Base-by-base conservation (phyloP, 1,284 basidiomycete species). In the Mycena sp. region DNA sequence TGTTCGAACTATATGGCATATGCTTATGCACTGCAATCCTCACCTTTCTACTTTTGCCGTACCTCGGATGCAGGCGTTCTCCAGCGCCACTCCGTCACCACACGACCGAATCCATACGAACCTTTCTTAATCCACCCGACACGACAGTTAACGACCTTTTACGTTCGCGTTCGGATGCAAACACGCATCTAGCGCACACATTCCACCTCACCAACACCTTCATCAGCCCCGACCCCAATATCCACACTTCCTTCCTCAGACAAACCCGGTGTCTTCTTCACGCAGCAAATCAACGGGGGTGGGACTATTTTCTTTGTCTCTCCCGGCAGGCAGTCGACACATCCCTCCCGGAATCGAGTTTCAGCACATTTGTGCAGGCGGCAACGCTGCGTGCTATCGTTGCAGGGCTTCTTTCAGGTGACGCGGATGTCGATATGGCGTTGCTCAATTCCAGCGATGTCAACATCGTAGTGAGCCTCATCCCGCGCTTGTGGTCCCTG, bases 131-230 rank as follows among this genome's bases (percentile, higher is more conserved):
- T 35, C 32, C 32, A 35, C 32, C 32, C 14, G 32, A 14, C 32
- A 35, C 32, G 9, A 35, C 32, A 9, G 14, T 35, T 35, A 35
- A 35, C 32, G 32, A 35, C 9, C 32, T 35, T 35, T 35, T 35
- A 35, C 49, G 30, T 1, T 72, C 81, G 1, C 78, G 85, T 0
- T 79, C 85, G 0, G 23, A 57, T 0, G 77, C 85, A 0, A 87
- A 87, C 38, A 49, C 71, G 26, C 77, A 83, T 0, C 76, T 87
- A 0, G 69, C 79, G 0, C 72, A 71, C 0, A 80, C 83, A 0
- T 82, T 87, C 38, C 64, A 68, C 19, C 72, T 85, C 35, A 73
- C 71, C 11, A 81, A 81, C 48, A 78, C 79, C 0, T 81, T 81
- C 55, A 80, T 81, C 48, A 77, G 74, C 54, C 28, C 61, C 10